A percentile compares a stretch with the other conserved stretches of the same genome.
Conservation (phyloP, 1,284 basidiomycete species). For the Rhodotorula sp. region DNA sequence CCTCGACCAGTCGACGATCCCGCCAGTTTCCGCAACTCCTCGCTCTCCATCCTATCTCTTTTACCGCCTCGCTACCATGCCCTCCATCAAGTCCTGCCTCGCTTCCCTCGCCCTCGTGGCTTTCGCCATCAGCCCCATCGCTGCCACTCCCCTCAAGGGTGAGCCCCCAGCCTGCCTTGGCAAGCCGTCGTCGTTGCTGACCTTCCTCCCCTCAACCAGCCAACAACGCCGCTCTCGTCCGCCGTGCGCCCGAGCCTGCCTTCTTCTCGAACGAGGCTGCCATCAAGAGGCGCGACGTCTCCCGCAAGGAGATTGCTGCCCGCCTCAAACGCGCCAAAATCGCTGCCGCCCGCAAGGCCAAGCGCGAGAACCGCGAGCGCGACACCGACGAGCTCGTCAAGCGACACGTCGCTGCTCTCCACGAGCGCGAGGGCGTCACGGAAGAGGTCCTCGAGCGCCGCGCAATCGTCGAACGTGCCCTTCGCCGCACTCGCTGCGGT, state of each 20-base stretch:
- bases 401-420: slow-evolving; percentile 8
- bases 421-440: slow-evolving; percentile 7
- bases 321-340: slow-evolving; percentile 16
- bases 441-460: slow-evolving; percentile 13
- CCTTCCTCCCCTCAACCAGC: not conserved
- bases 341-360: slow-evolving; percentile 18
- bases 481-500: slow-evolving; percentile 13
- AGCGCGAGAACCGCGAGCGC: not conserved
- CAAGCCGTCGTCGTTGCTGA: not conserved
- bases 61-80: slow-evolving; percentile 8
- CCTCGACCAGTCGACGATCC: too few species aligned
- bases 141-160: slow-evolving; percentile 15
- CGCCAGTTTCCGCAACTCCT: not conserved
- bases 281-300: slow-evolving; percentile 13
- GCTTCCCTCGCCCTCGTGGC: slow-evolving; percentile 19
- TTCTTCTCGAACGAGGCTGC: slow-evolving; percentile 17
- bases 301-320: slow-evolving; percentile 15
- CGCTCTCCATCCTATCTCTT: not conserved
- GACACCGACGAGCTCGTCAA: slow-evolving; percentile 5
- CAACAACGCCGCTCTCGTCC: not conserved
- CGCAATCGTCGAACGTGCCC: slow-evolving; percentile 3
- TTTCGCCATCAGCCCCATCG: slow-evolving; percentile 8
- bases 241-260: slow-evolving; percentile 8
- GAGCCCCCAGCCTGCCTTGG: not conserved
- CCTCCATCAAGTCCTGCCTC: slow-evolving; percentile 23